Evolutionary conservation across 306 rosid genomes (phyloP), one percentile per base, ranked within the genome.

Genomic region (Luffa acutangula): DNA sequence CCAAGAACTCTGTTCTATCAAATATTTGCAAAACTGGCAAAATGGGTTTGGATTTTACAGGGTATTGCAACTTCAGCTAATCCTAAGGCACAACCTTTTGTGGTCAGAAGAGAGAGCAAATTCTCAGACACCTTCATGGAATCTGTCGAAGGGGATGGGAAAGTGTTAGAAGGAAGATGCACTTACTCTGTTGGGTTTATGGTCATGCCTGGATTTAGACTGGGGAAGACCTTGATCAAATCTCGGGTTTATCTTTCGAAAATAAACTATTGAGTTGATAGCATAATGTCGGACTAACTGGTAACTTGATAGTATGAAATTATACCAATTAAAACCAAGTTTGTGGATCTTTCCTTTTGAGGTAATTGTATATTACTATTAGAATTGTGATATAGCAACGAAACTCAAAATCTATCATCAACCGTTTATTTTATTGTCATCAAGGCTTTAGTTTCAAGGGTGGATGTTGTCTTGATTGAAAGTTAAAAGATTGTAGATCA

Each of bases 1-100:
- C 98, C 98, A 14, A 87, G 94, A 81, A 94, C 98, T 0, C 82
- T 88, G 18, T 94, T 94, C 87, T 94, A 90, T 86, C 93, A 89
- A 49, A 81, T 88, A 76, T 94, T 92, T 78, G 92, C 88, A 0
- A 91, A 83, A 85, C 88, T 92, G 96, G 97, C 94, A 14, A 92
- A 85, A 89, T 88, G 89, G 92, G 66, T 92, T 80, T 94, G 97
- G 98, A 83, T 92, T 81, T 82, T 90, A 75, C 82, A 83, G 15
- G 80, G 94, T 63, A 80, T 87, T 81, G 92, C 90, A 3, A 70
- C 78, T 64, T 80, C 88, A 52, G 60, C 89, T 14, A 89, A 89
- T 80, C 87, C 94, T 53, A 81, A 84, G 75, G 92, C 88, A 37
- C 86, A 85, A 72, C 43, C 85, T 53, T 94, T 86, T 79, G 71